These are phyloP conservation scores for Polytrichum formosum DNA, from an alignment of 225 moss, liverwort and hornwort genomes.

Conservation along the genomic window DNA sequence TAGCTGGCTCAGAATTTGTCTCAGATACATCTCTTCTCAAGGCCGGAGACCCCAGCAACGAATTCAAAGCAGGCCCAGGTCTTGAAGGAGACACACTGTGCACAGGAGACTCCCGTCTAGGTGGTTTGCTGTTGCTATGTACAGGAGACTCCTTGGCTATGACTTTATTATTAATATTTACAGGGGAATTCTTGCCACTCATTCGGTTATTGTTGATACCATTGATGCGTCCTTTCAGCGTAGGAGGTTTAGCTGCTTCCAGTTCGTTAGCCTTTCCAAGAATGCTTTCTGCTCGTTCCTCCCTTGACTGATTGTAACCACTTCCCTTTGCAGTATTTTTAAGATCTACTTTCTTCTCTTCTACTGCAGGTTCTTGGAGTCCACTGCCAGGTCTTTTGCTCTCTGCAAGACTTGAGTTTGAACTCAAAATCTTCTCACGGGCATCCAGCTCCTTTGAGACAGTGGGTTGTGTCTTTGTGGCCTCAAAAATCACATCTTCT, in stretches of 20 bases:
- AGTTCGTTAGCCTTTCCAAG: slow-evolving; percentile 25
- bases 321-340: slow-evolving; percentile 21
- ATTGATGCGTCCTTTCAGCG: slow-evolving; percentile 28
- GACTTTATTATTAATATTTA: slow-evolving; percentile 23
- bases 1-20: slow-evolving; percentile 27
- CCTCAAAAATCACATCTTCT: slow-evolving; percentile 28
- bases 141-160: slow-evolving; percentile 27
- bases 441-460: slow-evolving; percentile 18
- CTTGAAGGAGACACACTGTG: slow-evolving; percentile 42
- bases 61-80: slow-evolving; percentile 26
- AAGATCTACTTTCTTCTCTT: slow-evolving; percentile 32
- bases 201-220: slow-evolving; percentile 20
- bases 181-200: slow-evolving; percentile 22
- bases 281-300: slow-evolving; percentile 15
- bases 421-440: slow-evolving; percentile 1
- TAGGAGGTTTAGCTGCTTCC: slow-evolving; percentile 15
- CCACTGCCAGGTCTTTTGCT: slow-evolving; percentile 40
- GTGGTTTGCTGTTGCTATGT: slow-evolving; percentile 25
- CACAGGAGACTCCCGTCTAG: slow-evolving; percentile 26
- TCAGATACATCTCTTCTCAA: slow-evolving; percentile 33
- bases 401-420: slow-evolving; percentile 36
- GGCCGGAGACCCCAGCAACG: slow-evolving; percentile 43
- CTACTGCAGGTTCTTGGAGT: slow-evolving; percentile 13
- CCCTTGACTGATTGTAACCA: slow-evolving; percentile 16
- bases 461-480: background rate